Base-by-base conservation (phyloP, 2,329 filamentous ascomycete species). In the Arthrobotrys sphaeroides region DNA sequence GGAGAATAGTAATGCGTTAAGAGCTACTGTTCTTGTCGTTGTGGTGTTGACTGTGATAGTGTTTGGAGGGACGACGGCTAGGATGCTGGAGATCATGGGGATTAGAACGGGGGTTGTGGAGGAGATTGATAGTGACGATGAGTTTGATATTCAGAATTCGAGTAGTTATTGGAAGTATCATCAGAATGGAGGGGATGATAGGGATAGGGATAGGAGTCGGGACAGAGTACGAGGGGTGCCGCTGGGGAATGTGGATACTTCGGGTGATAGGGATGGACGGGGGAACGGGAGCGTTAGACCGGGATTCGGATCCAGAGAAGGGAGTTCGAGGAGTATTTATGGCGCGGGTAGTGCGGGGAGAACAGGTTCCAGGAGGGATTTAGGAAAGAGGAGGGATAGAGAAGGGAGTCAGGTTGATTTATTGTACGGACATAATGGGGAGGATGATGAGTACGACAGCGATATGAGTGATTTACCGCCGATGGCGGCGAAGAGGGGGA, bases 21-120 rank as follows among this genome's bases (percentile, higher is more conserved):
- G 93, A 79, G 95, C 95, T 5, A 99, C 95, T 0, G 94, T 99
- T n/a, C 85, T 99, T 9, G 94, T 99, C 7, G 95, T 98, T 0
- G 95, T 99, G 3, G 94, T 99, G 79, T 85, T 99, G 75, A 98
- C 95, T 0, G 95, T 99, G 80, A 99, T 99, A 83, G 98, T 99
- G 77, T 99, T 99, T 80, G 95, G 95, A 66, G 95, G 95, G 61
- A 99, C 95, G 5, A 99, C 95, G 0, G 94, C 94, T 10, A 90
- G 94, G 67, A 99, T 99, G 95, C 86, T 99, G 16, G 95, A 99
- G 82, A 99, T 99, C 65, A 85, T 98, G 13, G 91, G 93, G n/a
- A 99, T 99, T 77, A 89, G 93, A 68, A 99, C 94, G 0, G 95
- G 95, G 0, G 94, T 99, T 0, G 92, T 97, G 0, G 95, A 99